Percentiles rank a stretch among this genome's conserved stretches.
Conservation (phyloP, 192 early-diverging fungal genomes). For the Polychytrium aggregatum region DNA sequence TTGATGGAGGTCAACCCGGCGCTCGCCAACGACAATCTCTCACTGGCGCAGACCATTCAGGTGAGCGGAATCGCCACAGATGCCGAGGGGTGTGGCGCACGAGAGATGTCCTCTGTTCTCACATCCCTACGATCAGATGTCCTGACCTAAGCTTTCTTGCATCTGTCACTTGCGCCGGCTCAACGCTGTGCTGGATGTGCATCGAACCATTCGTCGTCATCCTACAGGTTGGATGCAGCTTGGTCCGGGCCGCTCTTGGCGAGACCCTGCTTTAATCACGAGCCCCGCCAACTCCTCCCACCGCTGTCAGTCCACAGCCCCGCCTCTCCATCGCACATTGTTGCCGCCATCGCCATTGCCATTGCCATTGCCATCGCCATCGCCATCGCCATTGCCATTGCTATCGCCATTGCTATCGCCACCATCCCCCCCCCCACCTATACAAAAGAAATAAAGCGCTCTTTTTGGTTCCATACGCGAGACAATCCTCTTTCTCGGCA, state of each 20-base stretch:
- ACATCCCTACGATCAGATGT: not conserved
- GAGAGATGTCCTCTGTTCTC: not conserved
- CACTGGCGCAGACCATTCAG: constrained; percentile 69
- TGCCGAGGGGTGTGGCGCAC: not conserved
- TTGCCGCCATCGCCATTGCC: no score
- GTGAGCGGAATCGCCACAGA: constrained; percentile 22
- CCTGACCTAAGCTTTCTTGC: not conserved
- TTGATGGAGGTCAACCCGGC: constrained; percentile 92
- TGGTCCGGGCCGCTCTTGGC: constrained; percentile 74
- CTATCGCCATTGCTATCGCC: no score
- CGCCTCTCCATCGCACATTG: no score
- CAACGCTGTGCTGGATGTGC: not conserved
- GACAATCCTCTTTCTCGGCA: no score
- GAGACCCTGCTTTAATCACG: constrained; percentile 70
- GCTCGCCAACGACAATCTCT: constrained; percentile 57
- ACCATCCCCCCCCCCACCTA: no score
- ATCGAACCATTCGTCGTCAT: not conserved
- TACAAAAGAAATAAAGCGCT: no score
- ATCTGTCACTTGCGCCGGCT: not conserved
- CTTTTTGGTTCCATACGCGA: no score
- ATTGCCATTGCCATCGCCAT: no score
- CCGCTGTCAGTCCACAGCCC: no score
- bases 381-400: no score
- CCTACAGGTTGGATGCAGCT: constrained; percentile 59
- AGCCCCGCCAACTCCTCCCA: no score